Evolutionary conservation across 768 basidiomycete species (phyloP).

Genomic region (Chalciporus sphaerocephalus): DNA sequence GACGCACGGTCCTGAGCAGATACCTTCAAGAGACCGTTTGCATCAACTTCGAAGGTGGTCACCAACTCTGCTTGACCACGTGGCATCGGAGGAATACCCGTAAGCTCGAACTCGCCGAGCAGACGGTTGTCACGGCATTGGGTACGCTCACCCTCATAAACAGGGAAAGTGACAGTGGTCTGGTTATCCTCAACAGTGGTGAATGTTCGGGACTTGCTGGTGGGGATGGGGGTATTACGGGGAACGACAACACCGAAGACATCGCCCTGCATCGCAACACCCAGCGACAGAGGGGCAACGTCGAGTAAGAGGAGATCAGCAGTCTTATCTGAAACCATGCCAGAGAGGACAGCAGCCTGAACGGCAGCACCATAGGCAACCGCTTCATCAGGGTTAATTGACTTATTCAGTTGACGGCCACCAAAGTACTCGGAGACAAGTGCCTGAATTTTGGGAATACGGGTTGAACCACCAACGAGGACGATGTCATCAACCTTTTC

Average conservation of each 20-base stretch:
- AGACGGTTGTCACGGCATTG: slow-evolving; percentile 99
- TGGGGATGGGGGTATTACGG: slow-evolving; percentile 98
- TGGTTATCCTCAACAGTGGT: slow-evolving; percentile 99
- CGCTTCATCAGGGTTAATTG: slow-evolving; percentile 99
- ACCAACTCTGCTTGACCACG: slow-evolving; percentile 99
- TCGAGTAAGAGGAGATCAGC: slow-evolving; percentile 97
- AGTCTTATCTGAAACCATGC: slow-evolving; percentile 98
- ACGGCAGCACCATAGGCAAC: slow-evolving; percentile 99
- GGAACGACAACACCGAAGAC: slow-evolving; percentile 99
- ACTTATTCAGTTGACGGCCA: slow-evolving; percentile 98
- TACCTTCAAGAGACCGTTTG: slow-evolving; percentile 98
- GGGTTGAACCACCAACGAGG: slow-evolving; percentile 98
- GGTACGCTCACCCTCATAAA: slow-evolving; percentile 99
- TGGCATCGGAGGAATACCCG: slow-evolving; percentile 97
- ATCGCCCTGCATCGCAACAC: slow-evolving; percentile 99
- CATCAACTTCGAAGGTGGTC: slow-evolving; percentile 99
- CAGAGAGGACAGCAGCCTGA: slow-evolving; percentile 97
- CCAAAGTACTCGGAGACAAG: slow-evolving; percentile 99
- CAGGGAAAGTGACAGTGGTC: slow-evolving; percentile 99
- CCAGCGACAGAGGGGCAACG: slow-evolving; percentile 95
- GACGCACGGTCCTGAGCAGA: slow-evolving; percentile 98
- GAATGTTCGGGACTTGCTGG: slow-evolving; percentile 98
- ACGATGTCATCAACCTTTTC: slow-evolving; percentile 99
- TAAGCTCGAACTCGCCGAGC: slow-evolving; percentile 99
- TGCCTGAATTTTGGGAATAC: slow-evolving; percentile 98